phyloP scores from a whole-genome alignment of 2,329 filamentous ascomycete species.

The Coniella lustricola region DNA sequence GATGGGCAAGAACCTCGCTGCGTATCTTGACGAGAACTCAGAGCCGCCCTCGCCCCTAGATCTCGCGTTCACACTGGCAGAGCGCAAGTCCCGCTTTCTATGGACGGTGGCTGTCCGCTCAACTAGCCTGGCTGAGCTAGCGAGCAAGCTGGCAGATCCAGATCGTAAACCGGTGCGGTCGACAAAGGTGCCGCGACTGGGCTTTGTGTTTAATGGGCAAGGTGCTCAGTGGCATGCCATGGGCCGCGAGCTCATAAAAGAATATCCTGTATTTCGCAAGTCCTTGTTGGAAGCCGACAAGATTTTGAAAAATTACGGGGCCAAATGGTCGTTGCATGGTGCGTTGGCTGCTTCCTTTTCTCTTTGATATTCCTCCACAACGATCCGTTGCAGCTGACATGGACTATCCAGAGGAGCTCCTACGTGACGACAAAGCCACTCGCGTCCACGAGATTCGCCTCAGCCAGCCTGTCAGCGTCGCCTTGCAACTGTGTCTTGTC shows the following conservation, averaged over 20 bases:
- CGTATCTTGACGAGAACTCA: neutral
- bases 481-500: constrained; percentile 38
- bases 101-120: constrained; percentile 10
- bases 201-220: constrained; percentile 28
- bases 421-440: constrained; percentile 14
- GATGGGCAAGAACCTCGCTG: constrained; percentile 11
- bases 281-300: constrained; percentile 16
- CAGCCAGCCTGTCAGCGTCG: constrained; percentile 34
- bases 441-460: constrained; percentile 27
- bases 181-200: neutral
- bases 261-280: constrained; percentile 18
- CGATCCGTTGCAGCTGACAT: neutral
- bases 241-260: constrained; percentile 19
- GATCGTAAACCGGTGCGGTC: neutral
- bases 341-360: neutral
- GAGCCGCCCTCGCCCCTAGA: constrained; percentile 1
- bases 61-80: constrained; percentile 18
- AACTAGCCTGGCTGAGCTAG: neutral
- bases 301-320: constrained; percentile 18
- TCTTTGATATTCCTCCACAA: neutral
- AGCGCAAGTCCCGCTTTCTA: constrained; percentile 16
- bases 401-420: constrained; percentile 10
- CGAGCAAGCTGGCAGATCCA: neutral
- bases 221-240: constrained; percentile 27
- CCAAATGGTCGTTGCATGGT: constrained; percentile 20